phyloP scores from a whole-genome alignment of 805 yeast species.

The Candida jianshihensis region DNA sequence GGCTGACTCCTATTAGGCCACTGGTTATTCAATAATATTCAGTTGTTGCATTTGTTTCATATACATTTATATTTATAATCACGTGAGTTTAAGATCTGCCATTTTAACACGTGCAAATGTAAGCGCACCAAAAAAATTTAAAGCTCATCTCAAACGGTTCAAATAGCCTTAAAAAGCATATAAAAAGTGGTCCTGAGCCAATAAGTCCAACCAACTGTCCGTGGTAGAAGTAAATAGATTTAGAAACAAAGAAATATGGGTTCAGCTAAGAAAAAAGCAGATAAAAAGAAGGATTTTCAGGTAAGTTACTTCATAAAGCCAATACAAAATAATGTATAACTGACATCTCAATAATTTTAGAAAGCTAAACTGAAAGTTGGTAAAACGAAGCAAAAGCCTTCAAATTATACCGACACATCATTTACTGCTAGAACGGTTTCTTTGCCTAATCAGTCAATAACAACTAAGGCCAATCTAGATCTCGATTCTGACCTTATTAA shows the following conservation, averaged over 20 bases:
- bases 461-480: constrained; percentile 10
- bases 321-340: background rate
- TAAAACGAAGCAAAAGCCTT: constrained; percentile 62
- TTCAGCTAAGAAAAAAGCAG: constrained; percentile 50
- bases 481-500: constrained; percentile 44
- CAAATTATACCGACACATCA: constrained; percentile 79
- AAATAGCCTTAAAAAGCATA: no score
- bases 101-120: background rate
- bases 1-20: no score
- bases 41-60: no score
- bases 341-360: constrained; percentile 14
- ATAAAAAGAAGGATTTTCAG: constrained; percentile 66
- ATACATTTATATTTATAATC: no score
- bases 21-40: no score
- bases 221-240: background rate
- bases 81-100: background rate
- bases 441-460: constrained; percentile 31
- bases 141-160: constrained; percentile 1
- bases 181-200: no score
- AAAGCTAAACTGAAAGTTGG: constrained; percentile 86
- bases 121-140: background rate
- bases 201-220: background rate
- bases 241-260: constrained; percentile 26
- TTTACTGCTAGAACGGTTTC: constrained; percentile 59
- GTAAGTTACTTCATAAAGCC: constrained; percentile 15